Evolutionary conservation across 2,329 filamentous ascomycete genomes (phyloP).

Genomic region (Nakataea oryzae): DNA sequence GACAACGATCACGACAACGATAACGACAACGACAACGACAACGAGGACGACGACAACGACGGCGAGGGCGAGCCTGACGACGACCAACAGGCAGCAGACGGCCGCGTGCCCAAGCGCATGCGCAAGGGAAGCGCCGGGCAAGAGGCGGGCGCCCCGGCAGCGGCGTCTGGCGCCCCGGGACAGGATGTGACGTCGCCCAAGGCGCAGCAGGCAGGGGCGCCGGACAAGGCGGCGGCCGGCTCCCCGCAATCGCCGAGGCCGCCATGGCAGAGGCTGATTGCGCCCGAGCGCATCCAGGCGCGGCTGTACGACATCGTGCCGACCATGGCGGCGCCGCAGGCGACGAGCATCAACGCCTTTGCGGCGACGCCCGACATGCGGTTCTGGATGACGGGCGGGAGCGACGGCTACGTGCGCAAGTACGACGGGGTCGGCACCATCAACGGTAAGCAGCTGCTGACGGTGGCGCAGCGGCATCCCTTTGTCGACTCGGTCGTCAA

Average conservation of each 20-base stretch:
- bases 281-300: constrained; percentile 69
- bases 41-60: constrained; percentile 13
- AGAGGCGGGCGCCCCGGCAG: background rate
- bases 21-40: constrained; percentile 17
- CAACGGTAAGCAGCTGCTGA: constrained; percentile 87
- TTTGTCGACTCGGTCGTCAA: constrained; percentile 98
- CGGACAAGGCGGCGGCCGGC: constrained; percentile 18
- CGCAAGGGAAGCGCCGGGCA: background rate
- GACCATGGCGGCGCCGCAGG: constrained; percentile 91
- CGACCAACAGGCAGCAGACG: constrained; percentile 5
- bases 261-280: constrained; percentile 49
- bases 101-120: background rate
- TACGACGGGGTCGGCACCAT: constrained; percentile 93
- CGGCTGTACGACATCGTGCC: constrained; percentile 88
- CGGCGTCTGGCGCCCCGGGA: background rate
- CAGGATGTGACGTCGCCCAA: background rate
- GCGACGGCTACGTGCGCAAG: constrained; percentile 92
- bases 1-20: constrained; percentile 20
- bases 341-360: constrained; percentile 89
- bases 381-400: constrained; percentile 89
- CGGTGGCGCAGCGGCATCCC: constrained; percentile 89
- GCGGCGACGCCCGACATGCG: constrained; percentile 87
- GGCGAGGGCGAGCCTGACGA: background rate
- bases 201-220: constrained; percentile 3
- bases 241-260: constrained; percentile 14